These are phyloP conservation scores for Lachancea lanzarotensis DNA, from an alignment of 805 yeast species.

Conservation along the genomic window DNA sequence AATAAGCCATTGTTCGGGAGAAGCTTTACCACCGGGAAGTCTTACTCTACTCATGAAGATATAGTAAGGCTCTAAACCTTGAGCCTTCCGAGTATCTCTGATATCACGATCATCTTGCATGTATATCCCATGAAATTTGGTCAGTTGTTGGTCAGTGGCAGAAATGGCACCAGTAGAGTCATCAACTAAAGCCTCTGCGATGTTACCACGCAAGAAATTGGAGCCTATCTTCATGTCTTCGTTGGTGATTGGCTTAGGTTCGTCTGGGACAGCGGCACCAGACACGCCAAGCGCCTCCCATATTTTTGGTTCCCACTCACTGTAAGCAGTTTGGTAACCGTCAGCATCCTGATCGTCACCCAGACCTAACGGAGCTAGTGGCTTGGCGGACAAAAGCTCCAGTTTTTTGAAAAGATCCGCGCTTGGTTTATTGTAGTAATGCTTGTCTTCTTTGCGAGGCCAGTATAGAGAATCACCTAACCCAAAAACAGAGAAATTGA, in stretches of 20 bases:
- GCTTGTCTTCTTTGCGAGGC: conserved; percentile 95
- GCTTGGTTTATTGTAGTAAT: conserved; percentile 88
- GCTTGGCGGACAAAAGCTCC: conserved; percentile 63
- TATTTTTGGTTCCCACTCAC: conserved; percentile 72
- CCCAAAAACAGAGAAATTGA: conserved; percentile 74
- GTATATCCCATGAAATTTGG: conserved; percentile 96
- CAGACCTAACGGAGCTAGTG: conserved; percentile 67
- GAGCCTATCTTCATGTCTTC: conserved; percentile 92
- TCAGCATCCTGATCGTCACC: conserved; percentile 99
- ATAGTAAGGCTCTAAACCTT: conserved; percentile 92
- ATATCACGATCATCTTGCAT: conserved; percentile 98
- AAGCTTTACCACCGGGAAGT: conserved; percentile 86
- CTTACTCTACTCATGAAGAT: conserved; percentile 96
- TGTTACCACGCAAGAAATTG: conserved; percentile 85
- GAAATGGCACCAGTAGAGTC: conserved; percentile 83
- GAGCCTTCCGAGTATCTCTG: conserved; percentile 85
- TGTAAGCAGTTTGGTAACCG: conserved; percentile 88
- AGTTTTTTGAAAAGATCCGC: conserved; percentile 64
- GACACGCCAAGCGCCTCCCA: conserved; percentile 92
- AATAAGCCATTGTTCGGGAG: conserved; percentile 83
- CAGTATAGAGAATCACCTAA: conserved; percentile 92
- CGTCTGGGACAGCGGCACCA: conserved; percentile 71
- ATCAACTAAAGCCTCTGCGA: conserved; percentile 78
- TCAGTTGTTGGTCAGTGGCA: conserved; percentile 86
- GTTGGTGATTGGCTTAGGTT: conserved; percentile 88